Conservation (phyloP, 2,329 filamentous ascomycete genomes). For the Verticillium albo-atrum region DNA sequence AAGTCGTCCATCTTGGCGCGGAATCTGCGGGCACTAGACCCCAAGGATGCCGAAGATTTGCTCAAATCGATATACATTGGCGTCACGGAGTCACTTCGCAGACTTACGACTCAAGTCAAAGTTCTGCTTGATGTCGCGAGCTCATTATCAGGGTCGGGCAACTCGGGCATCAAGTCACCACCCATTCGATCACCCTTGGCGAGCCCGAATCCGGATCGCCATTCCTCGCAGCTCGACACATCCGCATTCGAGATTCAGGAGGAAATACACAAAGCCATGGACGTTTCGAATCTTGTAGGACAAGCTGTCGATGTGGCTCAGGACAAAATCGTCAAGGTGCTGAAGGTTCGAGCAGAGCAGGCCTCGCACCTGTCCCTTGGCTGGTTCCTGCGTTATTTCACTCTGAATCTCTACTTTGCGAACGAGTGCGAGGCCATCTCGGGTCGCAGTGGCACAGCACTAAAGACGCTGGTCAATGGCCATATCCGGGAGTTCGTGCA, state of each 20-base stretch:
- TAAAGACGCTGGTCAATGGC: constrained; percentile 75
- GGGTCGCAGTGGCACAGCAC: constrained; percentile 67
- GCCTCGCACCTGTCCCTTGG: constrained; percentile 62
- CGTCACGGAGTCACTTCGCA: constrained; percentile 79
- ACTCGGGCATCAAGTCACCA: constrained; percentile 39
- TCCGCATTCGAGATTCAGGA: constrained; percentile 56
- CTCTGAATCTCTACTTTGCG: constrained; percentile 75
- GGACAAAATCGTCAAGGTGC: constrained; percentile 68
- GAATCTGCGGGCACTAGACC: constrained; percentile 79
- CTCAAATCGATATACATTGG: constrained; percentile 79
- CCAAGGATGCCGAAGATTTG: constrained; percentile 79
- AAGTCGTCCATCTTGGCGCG: constrained; percentile 85
- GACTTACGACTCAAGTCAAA: constrained; percentile 87
- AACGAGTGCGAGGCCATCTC: constrained; percentile 85
- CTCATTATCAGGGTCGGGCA: constrained; percentile 48
- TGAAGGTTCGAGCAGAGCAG: constrained; percentile 74
- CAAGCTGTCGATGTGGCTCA: constrained; percentile 79
- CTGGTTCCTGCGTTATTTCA: constrained; percentile 77
- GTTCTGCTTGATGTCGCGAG: constrained; percentile 92
- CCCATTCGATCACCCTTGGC: constrained; percentile 46
- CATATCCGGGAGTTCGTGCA: constrained; percentile 81
- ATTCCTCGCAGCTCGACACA: constrained; percentile 13
- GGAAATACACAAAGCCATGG: constrained; percentile 71
- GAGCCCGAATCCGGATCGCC: constrained; percentile 39
- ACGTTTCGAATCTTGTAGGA: constrained; percentile 72